A percentile compares a stretch with the other conserved stretches of the same genome.
Conservation (phyloP, 2,329 filamentous ascomycete species). For the Aspergillus sp. region DNA sequence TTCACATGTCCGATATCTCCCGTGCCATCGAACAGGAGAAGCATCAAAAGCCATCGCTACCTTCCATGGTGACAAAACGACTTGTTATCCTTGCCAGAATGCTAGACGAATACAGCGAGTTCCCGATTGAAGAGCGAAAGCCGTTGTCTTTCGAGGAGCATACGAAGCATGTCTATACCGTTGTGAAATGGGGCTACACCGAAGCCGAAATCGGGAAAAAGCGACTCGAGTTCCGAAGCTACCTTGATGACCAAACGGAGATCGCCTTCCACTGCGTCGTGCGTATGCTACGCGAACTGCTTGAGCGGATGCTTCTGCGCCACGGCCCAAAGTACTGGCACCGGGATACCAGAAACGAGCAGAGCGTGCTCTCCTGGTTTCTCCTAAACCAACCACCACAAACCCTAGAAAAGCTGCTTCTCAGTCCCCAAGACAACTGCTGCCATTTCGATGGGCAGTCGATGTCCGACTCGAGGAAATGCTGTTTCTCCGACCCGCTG, state of each 20-base stretch:
- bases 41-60: constrained; percentile 14
- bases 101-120: constrained; percentile 28
- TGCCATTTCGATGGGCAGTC: constrained; percentile 29
- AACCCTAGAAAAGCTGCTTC: constrained; percentile 31
- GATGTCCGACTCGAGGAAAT: constrained; percentile 20
- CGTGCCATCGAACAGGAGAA: constrained; percentile 23
- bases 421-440: constrained; percentile 32
- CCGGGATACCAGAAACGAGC: constrained; percentile 31
- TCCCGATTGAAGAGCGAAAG: constrained; percentile 20
- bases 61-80: constrained; percentile 23
- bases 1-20: constrained; percentile 36
- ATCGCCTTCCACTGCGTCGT: constrained; percentile 34
- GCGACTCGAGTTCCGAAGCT: constrained; percentile 29
- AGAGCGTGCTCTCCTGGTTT: constrained; percentile 36
- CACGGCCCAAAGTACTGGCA: constrained; percentile 34
- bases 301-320: constrained; percentile 35
- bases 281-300: constrained; percentile 36
- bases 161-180: constrained; percentile 29
- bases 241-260: constrained; percentile 30
- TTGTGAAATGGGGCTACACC: constrained; percentile 28
- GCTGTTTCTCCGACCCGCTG: constrained; percentile 31
- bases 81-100: constrained; percentile 23
- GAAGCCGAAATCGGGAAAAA: constrained; percentile 33
- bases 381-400: constrained; percentile 31
- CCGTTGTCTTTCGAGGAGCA: constrained; percentile 26